phyloP scores from a whole-genome alignment of 1,139 yeast species.

The Pichia sp. region DNA sequence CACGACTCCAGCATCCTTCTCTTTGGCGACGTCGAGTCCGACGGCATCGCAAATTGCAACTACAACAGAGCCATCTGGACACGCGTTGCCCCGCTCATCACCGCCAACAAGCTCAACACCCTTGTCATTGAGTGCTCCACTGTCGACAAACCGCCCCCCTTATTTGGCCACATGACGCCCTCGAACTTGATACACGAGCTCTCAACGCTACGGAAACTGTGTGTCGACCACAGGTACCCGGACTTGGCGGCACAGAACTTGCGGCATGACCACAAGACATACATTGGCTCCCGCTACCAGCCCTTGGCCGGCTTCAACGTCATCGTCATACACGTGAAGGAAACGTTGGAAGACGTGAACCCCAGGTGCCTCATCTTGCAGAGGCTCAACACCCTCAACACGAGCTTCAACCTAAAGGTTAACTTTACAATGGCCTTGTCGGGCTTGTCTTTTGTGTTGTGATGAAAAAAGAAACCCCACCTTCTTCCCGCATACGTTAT shows the following conservation, averaged over 20 bases:
- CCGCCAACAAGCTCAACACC: conserved; percentile 40
- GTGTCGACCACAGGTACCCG: conserved; percentile 21
- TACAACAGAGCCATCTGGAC: conserved; percentile 55
- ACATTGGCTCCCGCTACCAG: conserved; percentile 15
- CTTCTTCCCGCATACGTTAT: background rate
- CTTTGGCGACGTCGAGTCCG: conserved; percentile 84
- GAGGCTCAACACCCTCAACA: conserved; percentile 44
- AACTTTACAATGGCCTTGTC: conserved; percentile 50
- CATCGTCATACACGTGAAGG: conserved; percentile 72
- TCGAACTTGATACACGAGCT: conserved; percentile 56
- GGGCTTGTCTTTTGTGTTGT: conserved; percentile 39
- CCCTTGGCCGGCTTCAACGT: conserved; percentile 50
- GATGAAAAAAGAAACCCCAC: background rate
- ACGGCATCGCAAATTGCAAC: conserved; percentile 40
- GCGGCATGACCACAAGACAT: conserved; percentile 21
- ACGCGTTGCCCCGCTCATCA: conserved; percentile 45
- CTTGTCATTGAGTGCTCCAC: conserved; percentile 78
- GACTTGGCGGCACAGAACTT: background rate
- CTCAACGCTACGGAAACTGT: conserved; percentile 32
- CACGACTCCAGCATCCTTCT: conserved; percentile 42
- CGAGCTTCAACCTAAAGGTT: conserved; percentile 36
- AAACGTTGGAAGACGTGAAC: conserved; percentile 39
- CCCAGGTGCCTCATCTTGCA: conserved; percentile 51
- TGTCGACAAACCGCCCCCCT: conserved; percentile 41
- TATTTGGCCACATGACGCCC: conserved; percentile 83